These are phyloP conservation scores for Biancaea sappan DNA, from an alignment of 306 rosid genomes.

Conservation along the genomic window DNA sequence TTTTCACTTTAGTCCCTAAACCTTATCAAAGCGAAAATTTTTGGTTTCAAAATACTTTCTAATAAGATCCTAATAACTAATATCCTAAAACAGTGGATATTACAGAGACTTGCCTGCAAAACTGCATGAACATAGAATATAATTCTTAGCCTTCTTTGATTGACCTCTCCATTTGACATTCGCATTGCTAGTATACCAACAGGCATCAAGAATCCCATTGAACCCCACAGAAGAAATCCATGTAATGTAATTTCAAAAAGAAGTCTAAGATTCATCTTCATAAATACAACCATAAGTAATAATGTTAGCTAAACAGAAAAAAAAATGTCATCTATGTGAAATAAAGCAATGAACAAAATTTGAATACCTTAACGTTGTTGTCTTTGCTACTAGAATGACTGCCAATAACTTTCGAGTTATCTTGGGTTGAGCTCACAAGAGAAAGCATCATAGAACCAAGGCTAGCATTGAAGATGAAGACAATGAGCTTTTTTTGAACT, in stretches of 20 bases:
- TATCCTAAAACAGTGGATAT: not conserved
- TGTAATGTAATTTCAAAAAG: constrained; percentile 61
- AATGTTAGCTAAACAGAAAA: not conserved
- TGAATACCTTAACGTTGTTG: constrained; percentile 47
- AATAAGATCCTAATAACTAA: too few relatives aligned
- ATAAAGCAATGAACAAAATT: not conserved
- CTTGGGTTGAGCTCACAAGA: constrained; percentile 46
- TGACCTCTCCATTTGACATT: constrained; percentile 57
- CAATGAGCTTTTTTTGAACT: constrained; percentile 37
- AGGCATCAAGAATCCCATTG: constrained; percentile 86
- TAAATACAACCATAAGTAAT: not conserved
- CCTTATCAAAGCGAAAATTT: too few relatives aligned
- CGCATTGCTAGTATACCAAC: constrained; percentile 67
- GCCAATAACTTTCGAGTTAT: constrained; percentile 35
- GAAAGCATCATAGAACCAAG: constrained; percentile 43
- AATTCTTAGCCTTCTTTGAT: constrained; percentile 61
- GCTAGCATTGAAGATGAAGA: constrained; percentile 44
- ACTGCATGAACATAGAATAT: constrained; percentile 64
- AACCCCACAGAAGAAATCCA: constrained; percentile 82
- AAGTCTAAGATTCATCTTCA: constrained; percentile 55
- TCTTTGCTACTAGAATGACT: constrained; percentile 33
- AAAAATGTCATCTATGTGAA: too few relatives aligned
- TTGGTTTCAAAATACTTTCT: too few relatives aligned
- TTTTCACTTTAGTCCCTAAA: too few relatives aligned
- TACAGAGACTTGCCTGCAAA: constrained; percentile 63